Base-by-base conservation (phyloP, 1,284 basidiomycete genomes). In the Megacollybia platyphylla region DNA sequence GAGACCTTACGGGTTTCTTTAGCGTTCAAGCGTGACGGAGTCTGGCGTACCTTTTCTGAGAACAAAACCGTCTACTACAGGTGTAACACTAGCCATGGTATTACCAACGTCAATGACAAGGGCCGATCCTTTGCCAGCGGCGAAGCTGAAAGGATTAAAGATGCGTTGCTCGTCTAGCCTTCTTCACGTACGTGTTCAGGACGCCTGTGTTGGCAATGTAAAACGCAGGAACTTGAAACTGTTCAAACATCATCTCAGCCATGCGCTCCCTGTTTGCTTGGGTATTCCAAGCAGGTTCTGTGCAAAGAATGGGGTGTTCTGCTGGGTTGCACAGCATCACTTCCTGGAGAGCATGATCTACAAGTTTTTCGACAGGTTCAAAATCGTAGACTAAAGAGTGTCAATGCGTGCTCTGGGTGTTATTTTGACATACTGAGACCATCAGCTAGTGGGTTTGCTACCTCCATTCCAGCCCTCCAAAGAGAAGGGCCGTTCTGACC, bases 161-260 rank as follows among this genome's bases (percentile, higher is more conserved):
- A 37, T 13, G 18, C 11, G 18, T 29, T 39, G 36, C 26, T 15
- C n/a, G 20, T 35, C 30, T 27, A n/a, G 46, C 32, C 37, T 36
- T 28, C 43, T 32, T 38, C 4, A 70, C 86, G 55, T 62, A 93
- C 84, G 92, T 87, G 59, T 89, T 94, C 42, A 98, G 66, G 10
- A 98, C 94, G n/a, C 88, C 86, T 18, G 87, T 85, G 57, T 97
- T 97, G 28, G 94, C 92, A 41, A 97, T 87, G 59, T 98, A 99
- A 64, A 96, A 92, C 1, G 94, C 96, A 2, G 96, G 96, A 6
- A 85, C 87, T 41, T 88, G 70, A 54, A 97, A 92, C 48, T 93
- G 85, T 62, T 99, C 96, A 57, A 98, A 98, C 65, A 94, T 90
- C 45, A 98, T 83, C 63, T 98, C 90, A 9, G 90, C 87, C 79